Base-by-base conservation (phyloP, 1,284 basidiomycete species). In the Coniferiporia weirii region DNA sequence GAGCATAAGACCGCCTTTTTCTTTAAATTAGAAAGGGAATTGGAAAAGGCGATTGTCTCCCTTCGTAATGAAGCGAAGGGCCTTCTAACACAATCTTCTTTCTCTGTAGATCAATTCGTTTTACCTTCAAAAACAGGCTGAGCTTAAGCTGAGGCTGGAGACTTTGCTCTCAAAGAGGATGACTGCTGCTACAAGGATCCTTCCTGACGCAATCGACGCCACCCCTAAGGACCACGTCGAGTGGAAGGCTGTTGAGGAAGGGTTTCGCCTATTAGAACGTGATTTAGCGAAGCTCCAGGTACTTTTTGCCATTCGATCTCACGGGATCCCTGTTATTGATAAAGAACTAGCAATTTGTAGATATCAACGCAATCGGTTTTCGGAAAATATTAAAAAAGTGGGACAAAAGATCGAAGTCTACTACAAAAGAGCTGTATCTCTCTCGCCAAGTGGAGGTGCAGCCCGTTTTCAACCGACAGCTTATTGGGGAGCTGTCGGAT, bases 331-430 rank as follows among this genome's bases (percentile, higher is more conserved):
- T 20, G 15, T 3, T 35, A 49, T 62, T 60, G 66, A 68, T 63
- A 58, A 59, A 56, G 10, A 36, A 66, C 65, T 71, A 96, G 91
- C 90, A 93, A 82, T 99, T 97, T 69, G 89, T 99, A 66, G 97
- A 99, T 74, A 91, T 98, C 70, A 99, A 99, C 71, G 97, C 93
- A 1, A 95, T 89, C 3, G 97, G 95, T 1, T 99, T 99, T 73
- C 85, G 96, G 54, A 99, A 99, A 73, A 99, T 99, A 57, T 75
- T 98, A 64, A 99, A 99, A 70, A 99, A 99, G 71, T 99, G 95
- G 84, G 97, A 99, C 76, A 99, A 99, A 75, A 84, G 93, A 58
- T 95, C 91, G 44, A 98, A 91, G 64, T 95, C 89, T 13, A 90
- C 89, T 38, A 98, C 91, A 15, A 98, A 97, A 73, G 97, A 99